These are phyloP conservation scores for Candida khao-thaluensis DNA, from an alignment of 805 yeast species.

Conservation along the genomic window DNA sequence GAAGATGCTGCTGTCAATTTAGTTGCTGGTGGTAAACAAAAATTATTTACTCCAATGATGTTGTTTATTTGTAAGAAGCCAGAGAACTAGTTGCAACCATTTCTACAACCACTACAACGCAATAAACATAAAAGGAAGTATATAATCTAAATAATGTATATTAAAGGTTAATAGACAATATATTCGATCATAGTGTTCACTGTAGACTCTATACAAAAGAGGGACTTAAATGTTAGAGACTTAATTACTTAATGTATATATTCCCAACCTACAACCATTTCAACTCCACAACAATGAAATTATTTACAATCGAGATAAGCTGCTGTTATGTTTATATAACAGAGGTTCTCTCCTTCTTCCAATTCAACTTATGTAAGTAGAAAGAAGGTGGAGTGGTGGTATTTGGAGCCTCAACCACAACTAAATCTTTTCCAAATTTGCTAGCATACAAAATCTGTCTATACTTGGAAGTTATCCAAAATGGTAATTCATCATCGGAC, in stretches of 20 bases:
- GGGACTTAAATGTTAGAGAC: too few relatives aligned
- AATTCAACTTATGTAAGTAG: conserved; percentile 50
- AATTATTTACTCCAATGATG: conserved; percentile 97
- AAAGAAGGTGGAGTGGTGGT: conserved; percentile 63
- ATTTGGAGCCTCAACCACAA: conserved; percentile 77
- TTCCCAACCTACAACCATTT: too few relatives aligned
- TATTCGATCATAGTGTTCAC: too few relatives aligned
- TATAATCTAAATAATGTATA: not conserved
- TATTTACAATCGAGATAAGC: too few relatives aligned
- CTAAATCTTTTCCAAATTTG: conserved; percentile 54
- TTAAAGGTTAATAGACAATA: not conserved
- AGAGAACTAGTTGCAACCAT: conserved; percentile 2
- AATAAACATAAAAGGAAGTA: too few relatives aligned
- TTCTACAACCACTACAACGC: too few relatives aligned
- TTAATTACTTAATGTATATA: too few relatives aligned
- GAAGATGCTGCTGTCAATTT: conserved; percentile 97
- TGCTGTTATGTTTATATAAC: too few relatives aligned
- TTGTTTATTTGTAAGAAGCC: conserved; percentile 89
- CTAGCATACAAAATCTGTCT: conserved; percentile 67
- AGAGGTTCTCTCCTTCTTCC: not conserved
- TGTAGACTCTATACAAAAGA: too few relatives aligned
- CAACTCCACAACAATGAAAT: too few relatives aligned
- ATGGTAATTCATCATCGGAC: conserved; percentile 44
- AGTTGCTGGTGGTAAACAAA: conserved; percentile 87
- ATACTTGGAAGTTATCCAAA: conserved; percentile 76